Conservation (phyloP, 2,329 filamentous ascomycete genomes). For the Clarireedia hainanense region DNA sequence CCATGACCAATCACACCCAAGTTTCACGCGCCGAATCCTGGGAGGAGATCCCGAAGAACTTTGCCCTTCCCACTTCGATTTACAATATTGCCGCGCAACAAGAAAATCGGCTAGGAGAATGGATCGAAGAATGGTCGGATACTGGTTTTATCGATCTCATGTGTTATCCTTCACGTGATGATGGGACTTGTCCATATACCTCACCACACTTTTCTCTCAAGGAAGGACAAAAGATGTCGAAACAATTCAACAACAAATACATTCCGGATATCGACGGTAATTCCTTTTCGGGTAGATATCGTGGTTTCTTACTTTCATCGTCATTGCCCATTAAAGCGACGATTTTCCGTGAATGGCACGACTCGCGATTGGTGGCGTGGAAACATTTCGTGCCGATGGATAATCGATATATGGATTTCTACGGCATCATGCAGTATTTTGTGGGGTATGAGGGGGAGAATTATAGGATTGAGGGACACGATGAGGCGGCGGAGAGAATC, state of each 20-base stretch:
- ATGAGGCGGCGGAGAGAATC: slow-evolving; percentile 53
- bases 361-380: slow-evolving; percentile 66
- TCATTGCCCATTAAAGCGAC: slow-evolving; percentile 71
- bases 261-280: slow-evolving; percentile 74
- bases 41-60: slow-evolving; percentile 40
- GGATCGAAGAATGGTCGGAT: slow-evolving; percentile 28
- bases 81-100: slow-evolving; percentile 37
- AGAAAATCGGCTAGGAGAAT: slow-evolving; percentile 37
- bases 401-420: slow-evolving; percentile 64
- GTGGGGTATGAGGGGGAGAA: slow-evolving; percentile 47
- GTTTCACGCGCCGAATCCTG: slow-evolving; percentile 27
- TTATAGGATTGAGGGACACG: slow-evolving; percentile 29
- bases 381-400: slow-evolving; percentile 80
- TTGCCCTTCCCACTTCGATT: slow-evolving; percentile 40
- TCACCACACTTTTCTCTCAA: slow-evolving; percentile 35
- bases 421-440: slow-evolving; percentile 69
- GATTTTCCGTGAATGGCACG: slow-evolving; percentile 75
- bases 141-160: slow-evolving; percentile 33
- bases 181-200: slow-evolving; percentile 40
- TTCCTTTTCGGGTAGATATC: slow-evolving; percentile 61
- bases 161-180: slow-evolving; percentile 36
- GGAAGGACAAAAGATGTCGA: slow-evolving; percentile 42
- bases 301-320: slow-evolving; percentile 61
- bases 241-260: slow-evolving; percentile 57
- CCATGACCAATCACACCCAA: slow-evolving; percentile 42